phyloP scores from a whole-genome alignment of 1,284 basidiomycete genomes.

The Phylloporus sp. region DNA sequence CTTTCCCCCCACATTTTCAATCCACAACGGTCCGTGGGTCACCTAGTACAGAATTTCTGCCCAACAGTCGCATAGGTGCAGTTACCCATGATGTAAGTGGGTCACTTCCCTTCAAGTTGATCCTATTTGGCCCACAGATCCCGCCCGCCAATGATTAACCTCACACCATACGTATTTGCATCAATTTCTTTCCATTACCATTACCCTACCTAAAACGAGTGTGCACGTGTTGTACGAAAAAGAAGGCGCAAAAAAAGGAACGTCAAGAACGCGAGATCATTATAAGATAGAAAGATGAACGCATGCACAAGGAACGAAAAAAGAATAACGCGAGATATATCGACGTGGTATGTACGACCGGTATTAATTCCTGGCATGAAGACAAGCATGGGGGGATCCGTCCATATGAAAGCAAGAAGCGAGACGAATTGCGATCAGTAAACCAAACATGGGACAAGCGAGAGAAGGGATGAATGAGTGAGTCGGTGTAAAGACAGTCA shows the following conservation, averaged over 20 bases:
- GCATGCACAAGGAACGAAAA: slow-evolving; percentile 6
- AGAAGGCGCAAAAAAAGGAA: background rate
- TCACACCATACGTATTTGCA: background rate
- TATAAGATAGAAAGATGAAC: slow-evolving; percentile 1
- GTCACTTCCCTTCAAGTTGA: too few relatives aligned
- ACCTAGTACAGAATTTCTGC: too few relatives aligned
- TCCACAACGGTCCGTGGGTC: too few relatives aligned
- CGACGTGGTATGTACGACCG: slow-evolving; percentile 17
- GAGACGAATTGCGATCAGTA: slow-evolving; percentile 7
- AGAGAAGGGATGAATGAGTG: background rate
- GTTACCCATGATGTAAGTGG: too few relatives aligned
- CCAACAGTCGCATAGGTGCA: too few relatives aligned
- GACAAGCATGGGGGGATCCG: slow-evolving; percentile 8
- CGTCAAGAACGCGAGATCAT: slow-evolving; percentile 6
- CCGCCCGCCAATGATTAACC: too few relatives aligned
- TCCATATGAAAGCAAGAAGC: slow-evolving; percentile 9
- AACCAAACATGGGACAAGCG: background rate
- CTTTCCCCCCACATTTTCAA: too few relatives aligned
- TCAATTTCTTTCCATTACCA: slow-evolving; percentile 18
- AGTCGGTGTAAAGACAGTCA: background rate
- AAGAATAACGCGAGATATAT: slow-evolving; percentile 5
- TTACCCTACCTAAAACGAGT: slow-evolving; percentile 17
- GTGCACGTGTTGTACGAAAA: slow-evolving; percentile 11
- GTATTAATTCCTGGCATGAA: slow-evolving; percentile 28
- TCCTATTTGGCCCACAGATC: background rate